Conservation (phyloP, 2,329 filamentous ascomycete species). For the Fonsecaea pedrosoi region DNA sequence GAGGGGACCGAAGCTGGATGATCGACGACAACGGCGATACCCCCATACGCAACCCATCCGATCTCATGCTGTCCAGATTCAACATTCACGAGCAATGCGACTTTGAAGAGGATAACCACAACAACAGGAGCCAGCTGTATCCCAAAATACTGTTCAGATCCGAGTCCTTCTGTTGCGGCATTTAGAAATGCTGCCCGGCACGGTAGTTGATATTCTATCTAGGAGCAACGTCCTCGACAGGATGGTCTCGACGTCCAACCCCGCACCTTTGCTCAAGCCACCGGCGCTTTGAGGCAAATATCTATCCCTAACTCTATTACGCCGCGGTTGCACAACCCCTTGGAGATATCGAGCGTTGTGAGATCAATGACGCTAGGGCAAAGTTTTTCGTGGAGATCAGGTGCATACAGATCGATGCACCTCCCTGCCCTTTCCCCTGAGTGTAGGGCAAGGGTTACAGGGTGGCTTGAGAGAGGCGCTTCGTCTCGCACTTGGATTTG, state of each 20-base stretch:
- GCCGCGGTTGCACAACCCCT: background rate
- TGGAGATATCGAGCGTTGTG: background rate
- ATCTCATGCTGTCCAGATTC: background rate
- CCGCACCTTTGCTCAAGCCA: background rate
- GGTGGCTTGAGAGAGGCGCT: conserved; percentile 20
- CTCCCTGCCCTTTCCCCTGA: conserved; percentile 1
- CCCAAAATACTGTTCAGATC: background rate
- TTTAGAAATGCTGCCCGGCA: background rate
- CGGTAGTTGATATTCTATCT: background rate
- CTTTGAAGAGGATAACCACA: background rate
- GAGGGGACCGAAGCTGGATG: conserved; percentile 48
- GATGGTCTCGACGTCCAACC: background rate
- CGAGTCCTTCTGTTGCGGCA: background rate
- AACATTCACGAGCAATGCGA: background rate
- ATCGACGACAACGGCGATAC: background rate
- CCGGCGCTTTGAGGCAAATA: background rate
- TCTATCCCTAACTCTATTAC: background rate
- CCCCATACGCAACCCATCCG: background rate
- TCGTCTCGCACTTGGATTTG: conserved; percentile 14
- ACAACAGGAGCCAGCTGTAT: background rate
- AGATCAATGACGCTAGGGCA: background rate
- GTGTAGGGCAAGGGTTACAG: conserved; percentile 5
- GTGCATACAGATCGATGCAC: background rate
- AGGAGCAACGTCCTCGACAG: no score
- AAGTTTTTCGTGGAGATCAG: background rate